These are phyloP conservation scores for Botryotinia globosa DNA, from an alignment of 2,329 filamentous ascomycete genomes.

Conservation along the genomic window DNA sequence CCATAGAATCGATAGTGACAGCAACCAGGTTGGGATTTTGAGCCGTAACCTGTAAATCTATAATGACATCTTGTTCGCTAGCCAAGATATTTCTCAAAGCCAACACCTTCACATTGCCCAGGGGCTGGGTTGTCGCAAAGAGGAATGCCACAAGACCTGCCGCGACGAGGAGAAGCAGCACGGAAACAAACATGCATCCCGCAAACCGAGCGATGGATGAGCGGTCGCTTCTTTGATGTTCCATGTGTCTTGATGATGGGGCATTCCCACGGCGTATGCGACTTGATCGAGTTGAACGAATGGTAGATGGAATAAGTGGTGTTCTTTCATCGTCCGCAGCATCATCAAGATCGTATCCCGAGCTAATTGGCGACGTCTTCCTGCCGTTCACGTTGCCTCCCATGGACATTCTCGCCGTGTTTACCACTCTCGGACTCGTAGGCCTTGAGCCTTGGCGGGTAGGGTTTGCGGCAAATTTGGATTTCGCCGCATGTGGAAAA, in stretches of 20 bases:
- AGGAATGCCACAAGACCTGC: constrained; percentile 86
- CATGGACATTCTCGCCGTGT: constrained; percentile 33
- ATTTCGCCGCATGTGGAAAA: constrained; percentile 64
- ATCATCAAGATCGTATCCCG: constrained; percentile 77
- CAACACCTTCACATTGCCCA: constrained; percentile 73
- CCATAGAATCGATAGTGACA: constrained; percentile 79
- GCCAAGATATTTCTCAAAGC: constrained; percentile 87
- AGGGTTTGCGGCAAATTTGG: constrained; percentile 58
- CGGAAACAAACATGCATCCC: constrained; percentile 80
- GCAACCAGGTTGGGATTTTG: constrained; percentile 92
- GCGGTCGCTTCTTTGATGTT: constrained; percentile 64
- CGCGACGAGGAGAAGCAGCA: constrained; percentile 77
- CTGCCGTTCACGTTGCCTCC: constrained; percentile 43
- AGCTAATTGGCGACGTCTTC: constrained; percentile 60
- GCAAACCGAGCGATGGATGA: constrained; percentile 71
- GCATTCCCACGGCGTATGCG: constrained; percentile 52
- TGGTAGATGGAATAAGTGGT: constrained; percentile 63
- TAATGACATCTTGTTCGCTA: constrained; percentile 91
- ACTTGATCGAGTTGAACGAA: constrained; percentile 61
- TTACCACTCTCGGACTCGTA: constrained; percentile 62
- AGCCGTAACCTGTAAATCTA: constrained; percentile 83
- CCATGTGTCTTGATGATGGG: constrained; percentile 64
- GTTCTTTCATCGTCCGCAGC: constrained; percentile 85
- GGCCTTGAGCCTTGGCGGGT: constrained; percentile 64
- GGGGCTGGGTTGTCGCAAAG: constrained; percentile 84